phyloP scores from a whole-genome alignment of 2,329 filamentous ascomycete species.

The Podosphaera aphanis region DNA sequence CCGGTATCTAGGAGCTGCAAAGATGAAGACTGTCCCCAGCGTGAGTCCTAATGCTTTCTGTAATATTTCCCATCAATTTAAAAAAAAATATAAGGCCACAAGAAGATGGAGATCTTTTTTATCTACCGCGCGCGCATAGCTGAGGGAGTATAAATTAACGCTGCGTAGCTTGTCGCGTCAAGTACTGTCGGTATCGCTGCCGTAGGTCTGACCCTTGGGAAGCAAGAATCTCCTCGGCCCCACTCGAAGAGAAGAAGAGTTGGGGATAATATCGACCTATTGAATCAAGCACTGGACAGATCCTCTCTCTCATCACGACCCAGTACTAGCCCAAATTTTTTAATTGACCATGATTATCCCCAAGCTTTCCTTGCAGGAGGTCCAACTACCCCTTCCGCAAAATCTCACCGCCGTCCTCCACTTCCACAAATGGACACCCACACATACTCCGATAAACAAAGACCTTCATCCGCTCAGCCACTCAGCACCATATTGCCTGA shows the following conservation, averaged over 20 bases:
- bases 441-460: slow-evolving; percentile 3
- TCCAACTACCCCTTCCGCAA: slow-evolving; percentile 6
- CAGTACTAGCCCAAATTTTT: slow-evolving; percentile 12
- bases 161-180: slow-evolving; percentile 16
- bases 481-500: slow-evolving; percentile 6
- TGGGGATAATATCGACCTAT: slow-evolving; percentile 8
- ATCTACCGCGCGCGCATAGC: not conserved
- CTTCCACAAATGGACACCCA: not conserved
- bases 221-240: slow-evolving; percentile 11
- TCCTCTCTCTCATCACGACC: slow-evolving; percentile 11
- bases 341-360: not conserved
- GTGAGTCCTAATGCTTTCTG: slow-evolving; percentile 8
- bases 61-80: not conserved
- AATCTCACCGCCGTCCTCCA: slow-evolving; percentile 3
- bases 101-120: not conserved
- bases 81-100: not conserved
- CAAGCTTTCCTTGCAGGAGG: slow-evolving; percentile 1
- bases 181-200: slow-evolving; percentile 17
- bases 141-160: slow-evolving; percentile 1
- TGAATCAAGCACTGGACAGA: slow-evolving; percentile 6
- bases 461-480: slow-evolving; percentile 9
- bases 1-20: slow-evolving; percentile 2
- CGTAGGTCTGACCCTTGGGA: slow-evolving; percentile 15
- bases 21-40: slow-evolving; percentile 16
- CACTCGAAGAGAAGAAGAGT: slow-evolving; percentile 14